Evolutionary conservation across 441 rosid genomes (phyloP).

Genomic region (Gossypium schwendimanii): DNA sequence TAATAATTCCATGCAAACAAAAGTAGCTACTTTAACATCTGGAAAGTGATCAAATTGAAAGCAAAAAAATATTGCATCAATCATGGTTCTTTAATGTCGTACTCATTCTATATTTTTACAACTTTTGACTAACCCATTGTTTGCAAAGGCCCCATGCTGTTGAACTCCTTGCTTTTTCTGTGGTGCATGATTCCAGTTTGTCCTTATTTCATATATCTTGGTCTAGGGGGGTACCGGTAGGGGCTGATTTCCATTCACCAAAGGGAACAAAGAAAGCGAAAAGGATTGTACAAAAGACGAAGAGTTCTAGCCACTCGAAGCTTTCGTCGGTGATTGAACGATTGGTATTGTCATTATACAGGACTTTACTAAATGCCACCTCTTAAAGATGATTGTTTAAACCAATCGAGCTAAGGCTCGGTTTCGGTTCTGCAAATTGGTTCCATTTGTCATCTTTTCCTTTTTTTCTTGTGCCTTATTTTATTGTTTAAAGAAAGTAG

Average conservation of each 20-base stretch:
- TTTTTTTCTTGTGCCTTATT: neutral
- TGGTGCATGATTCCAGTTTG: neutral
- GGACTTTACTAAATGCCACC: neutral
- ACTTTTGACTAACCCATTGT: conserved; percentile 35
- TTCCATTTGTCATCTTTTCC: neutral
- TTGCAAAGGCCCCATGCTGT: conserved; percentile 1
- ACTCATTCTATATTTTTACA: conserved; percentile 12
- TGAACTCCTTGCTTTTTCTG: neutral
- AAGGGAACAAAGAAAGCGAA: neutral
- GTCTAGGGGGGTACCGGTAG: neutral
- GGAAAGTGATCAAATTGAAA: conserved; percentile 2
- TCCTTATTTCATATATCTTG: conserved; percentile 1
- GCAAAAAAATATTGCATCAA: neutral
- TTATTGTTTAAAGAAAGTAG: conserved; percentile 14
- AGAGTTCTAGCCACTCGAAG: neutral
- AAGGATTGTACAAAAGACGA: neutral
- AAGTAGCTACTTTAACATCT: neutral
- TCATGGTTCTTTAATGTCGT: conserved; percentile 6
- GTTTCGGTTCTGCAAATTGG: neutral
- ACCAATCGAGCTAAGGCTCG: neutral
- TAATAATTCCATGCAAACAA: conserved; percentile 8
- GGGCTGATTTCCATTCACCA: neutral
- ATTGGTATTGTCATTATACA: neutral
- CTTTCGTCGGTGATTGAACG: neutral
- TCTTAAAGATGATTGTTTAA: neutral